Percentiles rank a stretch among this genome's conserved stretches.
Evolutionary conservation across 176 grass and related monocot genomes (phyloP).

Genomic region (Lolium perenne): DNA sequence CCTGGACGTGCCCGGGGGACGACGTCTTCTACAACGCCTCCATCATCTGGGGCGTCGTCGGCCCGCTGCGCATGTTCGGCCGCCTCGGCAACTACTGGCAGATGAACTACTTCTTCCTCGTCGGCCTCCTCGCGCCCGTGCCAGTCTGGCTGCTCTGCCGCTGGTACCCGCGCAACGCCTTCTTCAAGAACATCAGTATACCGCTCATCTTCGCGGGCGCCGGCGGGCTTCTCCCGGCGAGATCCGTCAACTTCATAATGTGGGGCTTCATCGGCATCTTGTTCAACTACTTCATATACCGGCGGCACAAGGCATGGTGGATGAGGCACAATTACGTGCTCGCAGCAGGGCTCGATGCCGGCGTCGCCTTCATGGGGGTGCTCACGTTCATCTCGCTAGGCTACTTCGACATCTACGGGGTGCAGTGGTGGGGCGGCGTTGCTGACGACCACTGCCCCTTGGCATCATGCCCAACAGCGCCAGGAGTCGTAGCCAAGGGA

Average conservation of each 20-base stretch:
- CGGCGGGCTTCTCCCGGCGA: slow-evolving; percentile 58
- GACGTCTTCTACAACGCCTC: slow-evolving; percentile 91
- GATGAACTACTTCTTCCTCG: slow-evolving; percentile 91
- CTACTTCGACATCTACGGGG: slow-evolving; percentile 49
- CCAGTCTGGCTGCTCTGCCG: slow-evolving; percentile 53
- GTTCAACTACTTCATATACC: slow-evolving; percentile 71
- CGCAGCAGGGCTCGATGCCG: slow-evolving; percentile 54
- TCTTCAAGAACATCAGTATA: slow-evolving; percentile 34
- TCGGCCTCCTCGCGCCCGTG: slow-evolving; percentile 55
- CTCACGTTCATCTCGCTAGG: slow-evolving; percentile 60
- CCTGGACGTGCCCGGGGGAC: slow-evolving; percentile 84
- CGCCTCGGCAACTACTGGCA: slow-evolving; percentile 56
- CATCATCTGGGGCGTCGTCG: slow-evolving; percentile 94
- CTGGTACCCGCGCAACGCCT: slow-evolving; percentile 45
- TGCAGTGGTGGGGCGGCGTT: slow-evolving; percentile 62
- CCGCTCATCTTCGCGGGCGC: slow-evolving; percentile 55
- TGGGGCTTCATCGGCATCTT: slow-evolving; percentile 65
- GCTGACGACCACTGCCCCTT: slow-evolving; percentile 60
- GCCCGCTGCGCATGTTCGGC: slow-evolving; percentile 79
- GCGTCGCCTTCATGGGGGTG: slow-evolving; percentile 73
- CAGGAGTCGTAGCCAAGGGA: slow-evolving; percentile 41
- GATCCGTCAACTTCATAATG: slow-evolving; percentile 74
- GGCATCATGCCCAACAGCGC: slow-evolving; percentile 57
- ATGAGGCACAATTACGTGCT: slow-evolving; percentile 78
- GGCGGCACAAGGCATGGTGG: slow-evolving; percentile 65